Conservation (phyloP, 2,329 filamentous ascomycete genomes). For the Claviceps digitariae region DNA sequence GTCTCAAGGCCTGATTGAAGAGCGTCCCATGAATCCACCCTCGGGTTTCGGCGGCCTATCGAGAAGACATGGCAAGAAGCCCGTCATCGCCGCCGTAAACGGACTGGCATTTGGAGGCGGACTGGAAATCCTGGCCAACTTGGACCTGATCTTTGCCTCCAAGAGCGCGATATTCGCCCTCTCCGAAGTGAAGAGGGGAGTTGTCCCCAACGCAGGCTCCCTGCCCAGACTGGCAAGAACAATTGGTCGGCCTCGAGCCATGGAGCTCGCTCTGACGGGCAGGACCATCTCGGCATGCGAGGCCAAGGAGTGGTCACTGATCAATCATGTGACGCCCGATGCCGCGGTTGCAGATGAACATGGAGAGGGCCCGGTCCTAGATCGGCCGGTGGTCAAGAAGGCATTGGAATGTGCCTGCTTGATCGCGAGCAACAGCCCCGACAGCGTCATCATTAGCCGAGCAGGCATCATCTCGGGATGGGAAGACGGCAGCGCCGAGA, state of each 20-base stretch:
- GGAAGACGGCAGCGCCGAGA: slow-evolving; percentile 52
- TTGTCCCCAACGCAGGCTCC: slow-evolving; percentile 57
- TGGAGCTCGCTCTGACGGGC: slow-evolving; percentile 57
- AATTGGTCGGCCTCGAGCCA: slow-evolving; percentile 55
- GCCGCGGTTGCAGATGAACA: slow-evolving; percentile 13
- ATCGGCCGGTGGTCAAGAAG: slow-evolving; percentile 31
- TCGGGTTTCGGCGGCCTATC: slow-evolving; percentile 53
- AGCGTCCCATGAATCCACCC: slow-evolving; percentile 18
- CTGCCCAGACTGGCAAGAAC: slow-evolving; percentile 52
- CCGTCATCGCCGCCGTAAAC: slow-evolving; percentile 64
- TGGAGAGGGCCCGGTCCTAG: slow-evolving; percentile 4
- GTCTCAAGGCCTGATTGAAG: background rate
- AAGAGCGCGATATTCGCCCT: slow-evolving; percentile 48
- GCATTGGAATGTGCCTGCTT: slow-evolving; percentile 47
- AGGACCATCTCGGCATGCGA: slow-evolving; percentile 43
- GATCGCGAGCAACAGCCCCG: slow-evolving; percentile 57
- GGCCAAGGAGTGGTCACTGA: slow-evolving; percentile 51
- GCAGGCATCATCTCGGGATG: slow-evolving; percentile 60
- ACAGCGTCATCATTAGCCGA: slow-evolving; percentile 60
- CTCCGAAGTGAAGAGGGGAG: slow-evolving; percentile 58
- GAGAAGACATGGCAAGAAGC: slow-evolving; percentile 56
- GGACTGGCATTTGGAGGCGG: slow-evolving; percentile 63
- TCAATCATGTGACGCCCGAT: slow-evolving; percentile 48
- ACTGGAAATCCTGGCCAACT: slow-evolving; percentile 63
- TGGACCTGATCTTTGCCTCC: slow-evolving; percentile 56